A percentile compares a stretch with the other conserved stretches of the same genome.
These are phyloP conservation scores for Yamagishiella unicocca DNA, from an alignment of 139 green algal species.

Conservation along the genomic window DNA sequence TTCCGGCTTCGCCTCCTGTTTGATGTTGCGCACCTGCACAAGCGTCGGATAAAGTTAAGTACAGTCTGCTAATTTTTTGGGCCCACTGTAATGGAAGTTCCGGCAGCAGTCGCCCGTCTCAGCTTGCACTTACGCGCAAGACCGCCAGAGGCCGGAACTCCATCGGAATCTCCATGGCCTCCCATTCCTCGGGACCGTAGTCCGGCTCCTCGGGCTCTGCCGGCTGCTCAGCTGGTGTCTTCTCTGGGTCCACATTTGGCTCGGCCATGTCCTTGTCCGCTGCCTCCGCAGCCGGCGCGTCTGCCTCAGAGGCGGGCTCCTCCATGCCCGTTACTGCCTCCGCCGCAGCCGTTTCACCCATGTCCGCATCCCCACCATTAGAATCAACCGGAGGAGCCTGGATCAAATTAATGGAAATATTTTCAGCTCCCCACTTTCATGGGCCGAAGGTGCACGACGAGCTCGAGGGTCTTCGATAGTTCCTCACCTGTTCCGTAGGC, in stretches of 20 bases:
- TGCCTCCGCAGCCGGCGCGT: not conserved
- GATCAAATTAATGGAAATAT: too few relatives aligned
- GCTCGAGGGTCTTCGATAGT: too few relatives aligned
- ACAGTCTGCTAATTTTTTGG: too few relatives aligned
- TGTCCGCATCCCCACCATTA: not conserved
- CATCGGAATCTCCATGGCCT: constrained; percentile 66
- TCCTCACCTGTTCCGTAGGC: too few relatives aligned
- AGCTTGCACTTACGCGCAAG: constrained; percentile 53
- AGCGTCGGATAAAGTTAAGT: not conserved
- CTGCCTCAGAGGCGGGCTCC: constrained; percentile 3
- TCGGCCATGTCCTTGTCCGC: not conserved
- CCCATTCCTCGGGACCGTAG: constrained; percentile 69
- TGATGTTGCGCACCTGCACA: constrained; percentile 62
- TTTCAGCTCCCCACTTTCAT: too few relatives aligned
- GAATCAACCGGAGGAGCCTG: too few relatives aligned
- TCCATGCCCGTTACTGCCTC: not conserved
- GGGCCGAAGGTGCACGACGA: too few relatives aligned
- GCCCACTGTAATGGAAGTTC: not conserved
- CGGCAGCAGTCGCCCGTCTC: not conserved
- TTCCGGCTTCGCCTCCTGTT: constrained; percentile 44
- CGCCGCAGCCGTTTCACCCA: not conserved
- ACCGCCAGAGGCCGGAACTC: constrained; percentile 64
- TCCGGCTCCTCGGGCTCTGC: constrained; percentile 11
- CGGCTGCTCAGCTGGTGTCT: not conserved
- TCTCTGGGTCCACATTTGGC: not conserved